Conservation (phyloP, 176 grass and related monocot species). For the Oryza meyeriana region DNA sequence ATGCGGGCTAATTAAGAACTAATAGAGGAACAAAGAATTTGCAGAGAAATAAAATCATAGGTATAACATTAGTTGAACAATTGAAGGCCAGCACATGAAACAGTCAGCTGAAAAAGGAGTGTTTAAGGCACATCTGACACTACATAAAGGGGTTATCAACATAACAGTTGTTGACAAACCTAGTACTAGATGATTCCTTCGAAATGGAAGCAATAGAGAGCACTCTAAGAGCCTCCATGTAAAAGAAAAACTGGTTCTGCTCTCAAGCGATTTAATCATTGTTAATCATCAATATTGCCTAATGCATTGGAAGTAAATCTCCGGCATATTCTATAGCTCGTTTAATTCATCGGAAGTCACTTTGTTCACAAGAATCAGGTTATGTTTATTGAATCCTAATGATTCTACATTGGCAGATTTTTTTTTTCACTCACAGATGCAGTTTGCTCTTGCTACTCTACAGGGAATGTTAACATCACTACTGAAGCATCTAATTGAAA, state of each 20-base stretch:
- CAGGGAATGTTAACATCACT: background rate
- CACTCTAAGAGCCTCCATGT: background rate
- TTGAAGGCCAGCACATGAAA: background rate
- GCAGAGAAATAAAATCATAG: background rate
- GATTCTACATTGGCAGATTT: background rate
- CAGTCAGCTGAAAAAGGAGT: background rate
- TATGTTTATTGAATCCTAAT: background rate
- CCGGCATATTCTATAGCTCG: background rate
- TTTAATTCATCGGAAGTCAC: background rate
- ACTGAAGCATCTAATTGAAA: background rate
- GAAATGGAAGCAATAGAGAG: background rate
- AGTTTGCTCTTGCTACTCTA: background rate
- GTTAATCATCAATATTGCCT: background rate
- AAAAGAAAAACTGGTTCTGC: background rate
- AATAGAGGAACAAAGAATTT: background rate
- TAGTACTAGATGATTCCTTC: background rate
- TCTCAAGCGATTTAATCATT: background rate
- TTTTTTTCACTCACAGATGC: background rate
- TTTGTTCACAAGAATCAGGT: background rate
- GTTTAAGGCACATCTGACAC: background rate
- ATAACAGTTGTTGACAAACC: background rate
- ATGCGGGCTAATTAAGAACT: background rate
- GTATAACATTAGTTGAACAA: background rate
- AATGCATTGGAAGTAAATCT: background rate
- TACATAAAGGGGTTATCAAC: background rate